Percentiles rank a stretch among this genome's conserved stretches.
phyloP scores from a whole-genome alignment of 768 basidiomycete genomes.

The Hygrophorus pudorinus region DNA sequence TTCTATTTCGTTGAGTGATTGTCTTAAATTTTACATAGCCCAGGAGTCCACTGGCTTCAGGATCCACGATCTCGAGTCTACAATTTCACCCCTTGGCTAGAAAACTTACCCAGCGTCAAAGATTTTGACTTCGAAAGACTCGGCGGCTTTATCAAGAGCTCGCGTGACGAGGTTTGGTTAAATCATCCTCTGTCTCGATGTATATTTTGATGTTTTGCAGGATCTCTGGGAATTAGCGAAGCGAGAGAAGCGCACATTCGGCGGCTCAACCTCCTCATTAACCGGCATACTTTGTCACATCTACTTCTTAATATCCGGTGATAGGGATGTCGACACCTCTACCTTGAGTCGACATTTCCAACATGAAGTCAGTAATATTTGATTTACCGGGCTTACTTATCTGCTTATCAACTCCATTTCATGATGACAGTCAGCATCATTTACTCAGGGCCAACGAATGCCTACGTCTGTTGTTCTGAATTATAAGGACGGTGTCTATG shows the following conservation, averaged over 20 bases:
- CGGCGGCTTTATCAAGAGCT: conserved; percentile 66
- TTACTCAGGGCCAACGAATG: conserved; percentile 72
- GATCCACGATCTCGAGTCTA: conserved; percentile 81
- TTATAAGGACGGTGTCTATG: conserved; percentile 55
- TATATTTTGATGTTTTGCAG: conserved; percentile 23
- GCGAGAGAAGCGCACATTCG: conserved; percentile 48
- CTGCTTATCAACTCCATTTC: not conserved
- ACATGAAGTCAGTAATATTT: conserved; percentile 36
- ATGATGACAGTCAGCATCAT: conserved; percentile 27
- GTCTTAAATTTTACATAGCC: conserved; percentile 35
- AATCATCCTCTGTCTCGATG: not conserved
- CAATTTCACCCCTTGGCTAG: conserved; percentile 69
- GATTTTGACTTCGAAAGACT: conserved; percentile 83
- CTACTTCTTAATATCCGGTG: conserved; percentile 76
- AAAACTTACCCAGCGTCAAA: conserved; percentile 62
- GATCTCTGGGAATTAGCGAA: conserved; percentile 57
- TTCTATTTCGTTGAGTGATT: conserved; percentile 2
- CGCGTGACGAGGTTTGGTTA: conserved; percentile 52
- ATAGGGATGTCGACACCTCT: conserved; percentile 53
- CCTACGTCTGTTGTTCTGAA: conserved; percentile 63
- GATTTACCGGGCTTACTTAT: not conserved
- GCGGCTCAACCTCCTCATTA: conserved; percentile 86
- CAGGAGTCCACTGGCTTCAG: conserved; percentile 80
- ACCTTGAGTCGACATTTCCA: conserved; percentile 52
- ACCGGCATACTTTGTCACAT: conserved; percentile 78